phyloP scores from a whole-genome alignment of 371 early-diverging fungal genomes.

The Phascolomyces articulosus region DNA sequence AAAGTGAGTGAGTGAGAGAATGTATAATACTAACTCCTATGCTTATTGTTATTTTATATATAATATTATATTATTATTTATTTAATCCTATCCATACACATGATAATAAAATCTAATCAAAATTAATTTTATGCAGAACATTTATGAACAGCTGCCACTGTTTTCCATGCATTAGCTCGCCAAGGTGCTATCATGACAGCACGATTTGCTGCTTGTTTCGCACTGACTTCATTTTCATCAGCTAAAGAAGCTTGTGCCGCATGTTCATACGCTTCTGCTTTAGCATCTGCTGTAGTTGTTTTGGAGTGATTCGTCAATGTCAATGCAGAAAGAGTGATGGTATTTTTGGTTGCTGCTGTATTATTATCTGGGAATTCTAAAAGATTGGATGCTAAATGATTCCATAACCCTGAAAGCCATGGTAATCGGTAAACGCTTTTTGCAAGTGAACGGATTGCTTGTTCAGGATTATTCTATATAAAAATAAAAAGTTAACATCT shows the following conservation, averaged over 20 bases:
- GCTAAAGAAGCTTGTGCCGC: slow-evolving; percentile 27
- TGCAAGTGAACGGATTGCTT: slow-evolving; percentile 32
- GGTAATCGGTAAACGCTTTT: slow-evolving; percentile 45
- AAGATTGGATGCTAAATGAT: slow-evolving; percentile 32
- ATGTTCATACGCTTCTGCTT: slow-evolving; percentile 44
- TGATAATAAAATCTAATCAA: too few species aligned
- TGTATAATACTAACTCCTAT: too few species aligned
- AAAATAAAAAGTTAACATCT: background rate
- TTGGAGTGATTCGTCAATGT: slow-evolving; percentile 24
- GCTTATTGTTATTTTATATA: too few species aligned
- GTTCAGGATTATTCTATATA: slow-evolving; percentile 25
- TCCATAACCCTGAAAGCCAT: slow-evolving; percentile 40
- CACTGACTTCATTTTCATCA: background rate
- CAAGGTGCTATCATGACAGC: slow-evolving; percentile 60
- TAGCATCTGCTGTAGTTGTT: slow-evolving; percentile 28
- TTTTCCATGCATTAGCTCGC: slow-evolving; percentile 51
- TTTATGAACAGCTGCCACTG: slow-evolving; percentile 17
- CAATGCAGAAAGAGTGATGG: slow-evolving; percentile 33
- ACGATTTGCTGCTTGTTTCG: slow-evolving; percentile 46
- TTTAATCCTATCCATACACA: too few species aligned
- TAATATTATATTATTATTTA: too few species aligned
- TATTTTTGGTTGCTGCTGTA: background rate
- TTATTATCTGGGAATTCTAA: slow-evolving; percentile 12
- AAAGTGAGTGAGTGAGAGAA: too few species aligned
- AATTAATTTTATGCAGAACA: background rate